Base-by-base conservation (phyloP, 2,329 filamentous ascomycete species). In the Fusarium luffae region DNA sequence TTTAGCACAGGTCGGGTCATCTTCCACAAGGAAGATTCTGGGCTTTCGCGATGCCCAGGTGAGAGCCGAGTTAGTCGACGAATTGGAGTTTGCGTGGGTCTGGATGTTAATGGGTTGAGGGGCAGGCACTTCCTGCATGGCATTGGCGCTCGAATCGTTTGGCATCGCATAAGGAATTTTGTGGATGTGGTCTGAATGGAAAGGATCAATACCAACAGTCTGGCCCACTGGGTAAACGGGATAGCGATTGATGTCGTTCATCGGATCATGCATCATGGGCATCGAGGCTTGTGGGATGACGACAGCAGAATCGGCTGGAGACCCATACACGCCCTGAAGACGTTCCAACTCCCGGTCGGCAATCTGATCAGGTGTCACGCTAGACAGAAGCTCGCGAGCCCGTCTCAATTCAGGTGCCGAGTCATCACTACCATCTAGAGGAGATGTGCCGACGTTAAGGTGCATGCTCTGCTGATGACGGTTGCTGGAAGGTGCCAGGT, bases 141-240 rank as follows among this genome's bases (percentile, higher is more conserved):
- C 65, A 43, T 72, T 73, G 32, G 68, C 71, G 47, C 78, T 82
- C 4, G 84, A 82, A 52, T 85, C 84, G 61, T 92, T 93, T 4
- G 92, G 85, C 18, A 83, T 80, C 88, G 93, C 80, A 77, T 97
- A 98, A 1, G 94, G 93, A 59, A 98, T 97, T 77, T 97, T 97
- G 82, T 95, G 90, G 76, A 98, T 93, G 76, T 98, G 94, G 74
- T 98, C 94, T 73, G 93, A 92, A 77, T 95, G 94, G 86, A 97
- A 96, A 2, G 95, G 94, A 77, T 98, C 94, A 71, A 98, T 98
- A 55, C 94, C 94, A 70, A 97, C 93, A 1, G 91, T 96, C 70
- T 94, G 90, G 19, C 94, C 94, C 18, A 97, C 93, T 0, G 95
- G 94, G 77, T 98, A 98, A 12, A 98, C 94, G 56, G 97, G 87